Evolutionary conservation across 2,329 filamentous ascomycete species (phyloP).

Genomic region (Nannizzia gypsea): DNA sequence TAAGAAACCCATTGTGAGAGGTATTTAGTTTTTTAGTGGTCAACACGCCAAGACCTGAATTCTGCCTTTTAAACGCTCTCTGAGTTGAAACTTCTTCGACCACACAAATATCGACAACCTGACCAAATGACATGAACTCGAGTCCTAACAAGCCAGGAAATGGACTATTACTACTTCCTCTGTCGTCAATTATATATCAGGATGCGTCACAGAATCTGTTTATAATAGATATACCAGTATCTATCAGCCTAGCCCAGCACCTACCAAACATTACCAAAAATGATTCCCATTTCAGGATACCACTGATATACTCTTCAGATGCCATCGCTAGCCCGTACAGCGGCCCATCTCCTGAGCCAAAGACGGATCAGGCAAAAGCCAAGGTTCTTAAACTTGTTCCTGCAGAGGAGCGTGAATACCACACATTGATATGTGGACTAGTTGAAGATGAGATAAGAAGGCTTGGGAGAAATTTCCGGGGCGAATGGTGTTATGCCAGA

Average conservation of each 20-base stretch:
- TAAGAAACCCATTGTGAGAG: too few relatives aligned
- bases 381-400: constrained; percentile 30
- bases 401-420: constrained; percentile 22
- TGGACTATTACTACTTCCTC: background rate
- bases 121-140: background rate
- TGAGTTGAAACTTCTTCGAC: background rate
- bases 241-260: constrained; percentile 44
- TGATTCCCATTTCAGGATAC: constrained; percentile 12
- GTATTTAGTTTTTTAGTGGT: too few relatives aligned
- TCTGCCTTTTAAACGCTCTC: background rate
- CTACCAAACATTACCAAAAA: constrained; percentile 13
- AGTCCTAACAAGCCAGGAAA: background rate
- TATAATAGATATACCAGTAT: constrained; percentile 47
- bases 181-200: constrained; percentile 40
- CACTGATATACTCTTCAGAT: constrained; percentile 30
- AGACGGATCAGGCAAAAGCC: constrained; percentile 33
- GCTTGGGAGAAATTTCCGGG: constrained; percentile 17
- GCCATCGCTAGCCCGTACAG: constrained; percentile 39
- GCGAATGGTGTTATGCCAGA: constrained; percentile 27
- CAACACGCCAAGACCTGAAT: background rate
- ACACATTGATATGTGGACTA: constrained; percentile 16
- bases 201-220: constrained; percentile 35
- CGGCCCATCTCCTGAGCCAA: constrained; percentile 39
- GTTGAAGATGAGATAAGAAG: constrained; percentile 32
- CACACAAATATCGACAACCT: background rate